A percentile compares a stretch with the other conserved stretches of the same genome.
These are phyloP conservation scores for Torulaspora indica DNA, from an alignment of 805 yeast genomes.

Conservation along the genomic window DNA sequence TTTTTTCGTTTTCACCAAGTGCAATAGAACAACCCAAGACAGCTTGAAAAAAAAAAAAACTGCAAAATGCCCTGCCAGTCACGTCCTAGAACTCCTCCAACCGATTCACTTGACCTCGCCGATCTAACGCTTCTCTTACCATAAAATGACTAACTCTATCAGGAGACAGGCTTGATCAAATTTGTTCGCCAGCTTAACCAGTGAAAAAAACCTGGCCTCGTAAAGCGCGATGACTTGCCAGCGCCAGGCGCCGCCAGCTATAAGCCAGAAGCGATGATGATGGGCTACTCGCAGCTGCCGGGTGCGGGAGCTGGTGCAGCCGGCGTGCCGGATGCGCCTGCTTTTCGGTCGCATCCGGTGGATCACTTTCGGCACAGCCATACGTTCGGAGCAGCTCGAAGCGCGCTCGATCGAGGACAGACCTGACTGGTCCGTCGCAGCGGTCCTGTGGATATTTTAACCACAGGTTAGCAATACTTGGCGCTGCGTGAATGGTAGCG, in stretches of 20 bases:
- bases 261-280: background rate
- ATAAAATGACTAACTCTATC: background rate
- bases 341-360: too few relatives aligned
- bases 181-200: background rate
- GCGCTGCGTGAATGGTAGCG: too few relatives aligned
- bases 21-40: slow-evolving; percentile 1
- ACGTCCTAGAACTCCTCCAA: background rate
- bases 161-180: background rate
- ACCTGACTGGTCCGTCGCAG: too few relatives aligned
- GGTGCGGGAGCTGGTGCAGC: too few relatives aligned
- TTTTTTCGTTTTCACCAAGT: background rate
- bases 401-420: too few relatives aligned
- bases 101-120: background rate
- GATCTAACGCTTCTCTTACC: background rate
- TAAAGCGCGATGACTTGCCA: background rate
- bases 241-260: background rate
- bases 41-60: background rate
- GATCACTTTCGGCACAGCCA: too few relatives aligned
- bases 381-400: too few relatives aligned
- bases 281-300: too few relatives aligned
- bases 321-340: too few relatives aligned
- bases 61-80: background rate
- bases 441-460: too few relatives aligned
- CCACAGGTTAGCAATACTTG: too few relatives aligned
- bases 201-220: background rate